Evolutionary conservation across 345 rosid species (phyloP).

Genomic region (Eucalyptus regnans): DNA sequence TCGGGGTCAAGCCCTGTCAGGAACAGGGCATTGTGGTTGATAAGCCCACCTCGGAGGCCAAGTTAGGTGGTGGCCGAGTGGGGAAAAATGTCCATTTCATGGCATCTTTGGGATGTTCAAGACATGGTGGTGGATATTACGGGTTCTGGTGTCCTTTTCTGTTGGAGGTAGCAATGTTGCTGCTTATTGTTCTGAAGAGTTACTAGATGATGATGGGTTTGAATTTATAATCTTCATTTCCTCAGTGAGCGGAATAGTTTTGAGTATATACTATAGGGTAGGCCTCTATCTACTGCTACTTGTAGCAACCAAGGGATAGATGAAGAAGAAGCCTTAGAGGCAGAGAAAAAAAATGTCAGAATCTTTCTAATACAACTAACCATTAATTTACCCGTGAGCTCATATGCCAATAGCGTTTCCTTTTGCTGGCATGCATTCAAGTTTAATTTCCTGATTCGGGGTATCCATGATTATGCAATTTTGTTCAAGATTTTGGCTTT

Average conservation of each 20-base stretch:
- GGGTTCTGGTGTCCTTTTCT: neutral
- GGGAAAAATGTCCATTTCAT: constrained; percentile 10
- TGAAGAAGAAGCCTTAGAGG: neutral
- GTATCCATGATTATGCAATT: neutral
- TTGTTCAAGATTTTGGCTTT: neutral
- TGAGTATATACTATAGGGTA: neutral
- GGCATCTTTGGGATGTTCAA: constrained; percentile 31
- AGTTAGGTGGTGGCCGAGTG: constrained; percentile 4
- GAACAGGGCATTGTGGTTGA: constrained; percentile 1
- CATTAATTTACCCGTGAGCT: neutral
- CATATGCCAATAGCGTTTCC: neutral
- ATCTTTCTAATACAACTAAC: neutral
- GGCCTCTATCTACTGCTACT: neutral
- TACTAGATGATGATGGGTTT: neutral
- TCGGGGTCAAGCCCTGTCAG: constrained; percentile 59
- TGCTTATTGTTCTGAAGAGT: neutral
- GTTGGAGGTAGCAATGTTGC: neutral
- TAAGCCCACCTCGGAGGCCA: constrained; percentile 15
- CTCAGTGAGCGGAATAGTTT: neutral
- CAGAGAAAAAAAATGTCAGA: neutral
- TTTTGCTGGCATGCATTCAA: neutral
- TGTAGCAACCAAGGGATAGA: neutral
- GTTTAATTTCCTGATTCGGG: neutral
- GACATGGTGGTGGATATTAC: constrained; percentile 4
- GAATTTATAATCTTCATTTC: neutral